Conservation (phyloP, 106 monocot species). For the Cymbidium sinense region DNA sequence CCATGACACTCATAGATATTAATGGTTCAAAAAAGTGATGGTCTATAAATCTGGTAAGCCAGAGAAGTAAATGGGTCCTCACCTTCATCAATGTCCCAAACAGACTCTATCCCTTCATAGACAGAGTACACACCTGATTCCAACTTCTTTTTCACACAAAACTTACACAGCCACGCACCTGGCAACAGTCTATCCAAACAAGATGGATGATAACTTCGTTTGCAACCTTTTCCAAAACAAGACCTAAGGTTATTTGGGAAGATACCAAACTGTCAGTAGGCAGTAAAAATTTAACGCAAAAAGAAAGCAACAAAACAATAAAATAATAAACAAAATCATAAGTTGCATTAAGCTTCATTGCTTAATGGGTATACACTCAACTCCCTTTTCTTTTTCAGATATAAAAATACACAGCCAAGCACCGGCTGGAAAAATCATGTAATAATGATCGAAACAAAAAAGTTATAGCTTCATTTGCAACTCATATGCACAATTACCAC, state of each 20-base stretch:
- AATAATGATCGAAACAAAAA: slow-evolving; percentile 2
- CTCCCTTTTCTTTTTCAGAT: not conserved
- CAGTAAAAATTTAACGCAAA: not conserved
- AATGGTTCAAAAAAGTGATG: slow-evolving; percentile 3
- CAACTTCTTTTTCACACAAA: slow-evolving; percentile 55
- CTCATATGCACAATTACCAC: not conserved
- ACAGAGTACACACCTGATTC: slow-evolving; percentile 51
- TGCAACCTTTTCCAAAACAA: slow-evolving; percentile 74
- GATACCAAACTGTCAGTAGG: not conserved
- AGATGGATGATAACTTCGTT: slow-evolving; percentile 59
- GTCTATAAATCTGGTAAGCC: not conserved
- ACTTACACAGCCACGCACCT: slow-evolving; percentile 56
- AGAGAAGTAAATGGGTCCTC: slow-evolving; percentile 7
- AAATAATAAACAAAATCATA: not conserved
- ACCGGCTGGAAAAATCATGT: not conserved
- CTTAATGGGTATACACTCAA: not conserved
- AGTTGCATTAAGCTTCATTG: not conserved
- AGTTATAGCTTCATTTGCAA: not conserved
- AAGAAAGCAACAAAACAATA: not conserved
- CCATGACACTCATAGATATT: slow-evolving; percentile 13
- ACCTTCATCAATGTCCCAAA: slow-evolving; percentile 57
- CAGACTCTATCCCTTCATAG: slow-evolving; percentile 57
- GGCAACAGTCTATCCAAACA: slow-evolving; percentile 54
- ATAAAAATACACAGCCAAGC: not conserved
- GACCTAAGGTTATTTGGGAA: slow-evolving; percentile 28